A percentile compares a stretch with the other conserved stretches of the same genome.
These are phyloP conservation scores for Ceratobasidium sp. DNA, from an alignment of 1,284 basidiomycete species.

Conservation along the genomic window DNA sequence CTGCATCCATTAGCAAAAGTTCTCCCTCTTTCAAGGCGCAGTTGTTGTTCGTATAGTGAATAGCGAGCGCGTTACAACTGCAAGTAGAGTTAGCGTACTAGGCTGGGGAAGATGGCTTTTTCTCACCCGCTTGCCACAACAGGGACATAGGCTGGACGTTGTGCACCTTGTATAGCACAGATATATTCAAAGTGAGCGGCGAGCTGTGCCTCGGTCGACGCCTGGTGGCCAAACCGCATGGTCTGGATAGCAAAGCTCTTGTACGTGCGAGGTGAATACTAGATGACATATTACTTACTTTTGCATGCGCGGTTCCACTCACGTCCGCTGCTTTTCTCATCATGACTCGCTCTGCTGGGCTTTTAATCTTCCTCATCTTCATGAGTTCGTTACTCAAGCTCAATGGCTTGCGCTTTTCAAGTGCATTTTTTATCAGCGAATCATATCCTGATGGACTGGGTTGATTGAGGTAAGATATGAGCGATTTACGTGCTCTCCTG, in stretches of 20 bases:
- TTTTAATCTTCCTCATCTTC: conserved; percentile 71
- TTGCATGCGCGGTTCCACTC: conserved; percentile 75
- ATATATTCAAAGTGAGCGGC: conserved; percentile 90
- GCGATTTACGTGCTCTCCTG: conserved; percentile 53
- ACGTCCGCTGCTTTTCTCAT: conserved; percentile 80
- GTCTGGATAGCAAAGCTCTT: conserved; percentile 55
- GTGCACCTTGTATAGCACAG: conserved; percentile 77
- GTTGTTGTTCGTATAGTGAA: conserved; percentile 93
- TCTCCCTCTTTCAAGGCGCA: conserved; percentile 75
- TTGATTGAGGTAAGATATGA: conserved; percentile 57
- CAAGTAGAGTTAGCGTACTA: conserved; percentile 7
- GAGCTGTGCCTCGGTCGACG: conserved; percentile 73
- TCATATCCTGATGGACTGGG: conserved; percentile 53
- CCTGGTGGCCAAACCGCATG: conserved; percentile 80
- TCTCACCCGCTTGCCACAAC: conserved; percentile 90
- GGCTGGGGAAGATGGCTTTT: neutral
- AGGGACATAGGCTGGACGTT: conserved; percentile 90
- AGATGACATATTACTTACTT: conserved; percentile 54
- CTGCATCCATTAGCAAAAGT: conserved; percentile 86
- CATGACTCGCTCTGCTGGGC: conserved; percentile 66
- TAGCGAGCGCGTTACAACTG: conserved; percentile 84
- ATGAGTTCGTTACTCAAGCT: conserved; percentile 67
- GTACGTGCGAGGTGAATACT: conserved; percentile 1
- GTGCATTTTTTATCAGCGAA: conserved; percentile 56
- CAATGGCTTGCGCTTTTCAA: conserved; percentile 57